Base-by-base conservation (phyloP, 73 alveolate genomes). In the Stentor coeruleus region DNA sequence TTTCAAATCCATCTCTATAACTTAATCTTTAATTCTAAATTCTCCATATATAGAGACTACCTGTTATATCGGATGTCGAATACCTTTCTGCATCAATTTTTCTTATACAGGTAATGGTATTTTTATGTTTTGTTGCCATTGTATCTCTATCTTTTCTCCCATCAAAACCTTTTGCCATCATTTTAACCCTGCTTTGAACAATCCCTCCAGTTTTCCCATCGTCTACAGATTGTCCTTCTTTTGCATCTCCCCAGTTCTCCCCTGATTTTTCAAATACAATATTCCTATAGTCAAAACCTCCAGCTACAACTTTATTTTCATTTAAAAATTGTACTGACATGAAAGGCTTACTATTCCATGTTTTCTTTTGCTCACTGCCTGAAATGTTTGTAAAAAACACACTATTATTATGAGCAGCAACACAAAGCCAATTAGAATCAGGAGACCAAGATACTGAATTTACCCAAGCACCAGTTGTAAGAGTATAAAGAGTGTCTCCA, bases 331-430 rank as follows among this genome's bases (percentile, higher is more conserved):
- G 4, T 0, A 88, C 88, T 4, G 55, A 39, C 38, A 84, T 26
- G 82, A 89, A 89, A 35, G 95, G 95, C 38, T 79, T 81, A 39
- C 95, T 92, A n/a, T 75, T 81, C 38, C 80, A 83, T 33, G 59
- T 74, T 14, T 59, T 84, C 83, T 86, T 89, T 11, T 36, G 74
- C 14, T 84, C 84, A 81, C 82, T 86, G n/a, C n/a, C n/a, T 39
- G 80, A 58, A 11, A 89, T 87, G 77, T 89, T 89, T 6, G 84
- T 39, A 80, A 89, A 82, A 58, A 74, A 84, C n/a, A 89, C 82
- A 58, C 80, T 85, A 30, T 85, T 60, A 42, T 89, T 88, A 86
- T 89, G 95, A 37, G 92, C 74, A 28, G 90, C 85, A 80, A 74
- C 81, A 76, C 82, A 39, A 57, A 89, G 49, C 41, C 39, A 37